Percentiles rank a stretch among this genome's conserved stretches.
phyloP scores from a whole-genome alignment of 2,329 filamentous ascomycete species.

The Herpotrichia juniperi region DNA sequence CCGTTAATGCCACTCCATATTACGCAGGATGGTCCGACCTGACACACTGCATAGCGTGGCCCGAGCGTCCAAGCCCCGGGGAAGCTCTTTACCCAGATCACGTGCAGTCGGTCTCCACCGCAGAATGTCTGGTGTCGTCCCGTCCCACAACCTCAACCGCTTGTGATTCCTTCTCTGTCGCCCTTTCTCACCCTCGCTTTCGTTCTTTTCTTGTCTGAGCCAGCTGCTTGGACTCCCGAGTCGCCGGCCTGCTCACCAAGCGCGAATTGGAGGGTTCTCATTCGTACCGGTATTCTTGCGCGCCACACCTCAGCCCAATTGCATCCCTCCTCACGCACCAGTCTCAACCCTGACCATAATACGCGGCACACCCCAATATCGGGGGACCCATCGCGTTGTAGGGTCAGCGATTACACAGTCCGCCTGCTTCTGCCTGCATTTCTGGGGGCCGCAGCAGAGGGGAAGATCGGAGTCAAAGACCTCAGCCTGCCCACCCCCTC shows the following conservation, averaged over 20 bases:
- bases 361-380: constrained; percentile 30
- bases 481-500: constrained; percentile 11
- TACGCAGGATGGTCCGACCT: constrained; percentile 12
- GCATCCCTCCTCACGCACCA: constrained; percentile 22
- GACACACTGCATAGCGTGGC: constrained; percentile 4
- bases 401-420: constrained; percentile 21
- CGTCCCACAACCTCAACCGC: constrained; percentile 14
- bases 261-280: constrained; percentile 42
- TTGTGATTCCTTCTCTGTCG: constrained; percentile 20
- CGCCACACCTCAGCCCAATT: constrained; percentile 42
- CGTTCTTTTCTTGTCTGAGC: constrained; percentile 12
- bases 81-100: constrained; percentile 12
- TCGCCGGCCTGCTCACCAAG: constrained; percentile 32
- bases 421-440: constrained; percentile 13
- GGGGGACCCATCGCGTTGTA: constrained; percentile 25
- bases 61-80: neutral
- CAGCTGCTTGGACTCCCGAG: constrained; percentile 27
- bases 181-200: constrained; percentile 19
- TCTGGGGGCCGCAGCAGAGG: constrained; percentile 23
- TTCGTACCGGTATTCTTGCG: constrained; percentile 37
- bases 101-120: constrained; percentile 8
- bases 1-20: constrained; percentile 15
- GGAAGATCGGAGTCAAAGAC: constrained; percentile 16
- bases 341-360: constrained; percentile 33
- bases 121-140: neutral